phyloP scores from a whole-genome alignment of 163 green algal species.

The Chloroidium sp. region DNA sequence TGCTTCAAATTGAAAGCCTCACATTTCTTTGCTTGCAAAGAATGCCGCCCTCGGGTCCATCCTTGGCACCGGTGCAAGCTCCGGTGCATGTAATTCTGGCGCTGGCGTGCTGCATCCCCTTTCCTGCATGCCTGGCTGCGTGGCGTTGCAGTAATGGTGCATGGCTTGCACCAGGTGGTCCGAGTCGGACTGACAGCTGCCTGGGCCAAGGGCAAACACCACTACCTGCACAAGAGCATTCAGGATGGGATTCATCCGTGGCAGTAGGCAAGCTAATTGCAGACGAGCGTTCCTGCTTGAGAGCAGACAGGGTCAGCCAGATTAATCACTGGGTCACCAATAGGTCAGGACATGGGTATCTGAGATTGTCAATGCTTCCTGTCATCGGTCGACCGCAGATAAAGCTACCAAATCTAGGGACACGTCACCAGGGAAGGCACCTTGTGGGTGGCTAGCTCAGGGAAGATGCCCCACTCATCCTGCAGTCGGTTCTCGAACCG shows the following conservation, averaged over 20 bases:
- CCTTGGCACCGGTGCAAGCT: neutral
- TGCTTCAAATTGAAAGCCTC: too few species aligned
- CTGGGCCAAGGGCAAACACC: constrained; percentile 66
- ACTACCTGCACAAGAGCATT: constrained; percentile 33
- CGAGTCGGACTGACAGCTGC: constrained; percentile 41
- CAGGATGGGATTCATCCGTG: neutral
- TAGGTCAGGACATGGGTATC: too few species aligned
- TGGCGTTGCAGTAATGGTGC: constrained; percentile 8
- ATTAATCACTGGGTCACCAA: too few species aligned
- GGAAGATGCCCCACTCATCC: constrained; percentile 42
- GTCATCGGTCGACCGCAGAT: too few species aligned
- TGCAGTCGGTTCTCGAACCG: constrained; percentile 49
- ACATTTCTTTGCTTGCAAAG: constrained; percentile 34
- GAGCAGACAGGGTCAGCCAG: too few species aligned
- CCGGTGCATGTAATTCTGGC: neutral
- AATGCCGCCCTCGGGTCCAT: constrained; percentile 58
- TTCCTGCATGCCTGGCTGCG: neutral
- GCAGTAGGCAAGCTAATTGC: too few species aligned
- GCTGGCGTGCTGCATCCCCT: neutral
- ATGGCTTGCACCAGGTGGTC: constrained; percentile 36
- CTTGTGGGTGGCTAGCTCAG: constrained; percentile 59
- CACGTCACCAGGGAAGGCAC: constrained; percentile 1
- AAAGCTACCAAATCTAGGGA: too few species aligned
- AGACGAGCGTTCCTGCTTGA: too few species aligned
- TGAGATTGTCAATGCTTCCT: too few species aligned